A percentile compares a stretch with the other conserved stretches of the same genome.
phyloP scores from a whole-genome alignment of 2,329 filamentous ascomycete species.

The Cladosporium sp. region DNA sequence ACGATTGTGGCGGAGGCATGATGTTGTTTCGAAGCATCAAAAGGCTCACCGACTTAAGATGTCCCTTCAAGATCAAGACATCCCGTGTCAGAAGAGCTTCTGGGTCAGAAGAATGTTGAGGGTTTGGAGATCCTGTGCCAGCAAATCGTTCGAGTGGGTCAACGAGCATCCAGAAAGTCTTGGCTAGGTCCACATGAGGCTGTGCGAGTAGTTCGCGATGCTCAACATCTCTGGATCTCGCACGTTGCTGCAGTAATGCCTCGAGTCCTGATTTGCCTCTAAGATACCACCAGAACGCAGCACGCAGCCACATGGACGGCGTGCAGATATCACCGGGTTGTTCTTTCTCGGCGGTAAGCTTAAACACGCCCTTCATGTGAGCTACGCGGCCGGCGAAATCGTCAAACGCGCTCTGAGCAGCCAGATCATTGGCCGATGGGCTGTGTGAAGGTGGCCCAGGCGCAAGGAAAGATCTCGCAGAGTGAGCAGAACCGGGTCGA shows the following conservation, averaged over 20 bases:
- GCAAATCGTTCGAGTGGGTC: conserved; percentile 34
- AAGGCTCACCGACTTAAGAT: conserved; percentile 66
- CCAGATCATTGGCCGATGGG: conserved; percentile 26
- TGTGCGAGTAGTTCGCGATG: conserved; percentile 59
- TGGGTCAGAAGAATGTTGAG: background rate
- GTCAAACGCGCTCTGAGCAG: conserved; percentile 62
- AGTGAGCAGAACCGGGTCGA: conserved; percentile 5
- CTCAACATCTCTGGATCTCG: conserved; percentile 39
- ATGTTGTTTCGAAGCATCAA: conserved; percentile 84
- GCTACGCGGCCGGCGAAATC: conserved; percentile 68
- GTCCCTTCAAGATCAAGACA: conserved; percentile 16
- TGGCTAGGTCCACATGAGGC: conserved; percentile 79
- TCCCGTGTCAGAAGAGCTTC: conserved; percentile 13
- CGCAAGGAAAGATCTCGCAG: background rate
- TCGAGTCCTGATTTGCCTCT: conserved; percentile 75
- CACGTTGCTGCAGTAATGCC: conserved; percentile 54
- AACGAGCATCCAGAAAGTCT: conserved; percentile 72
- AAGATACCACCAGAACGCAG: conserved; percentile 85
- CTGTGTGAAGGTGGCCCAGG: background rate
- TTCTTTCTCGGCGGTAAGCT: conserved; percentile 69
- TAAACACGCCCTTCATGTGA: conserved; percentile 72
- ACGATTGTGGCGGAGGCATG: conserved; percentile 58
- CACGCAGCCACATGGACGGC: conserved; percentile 58
- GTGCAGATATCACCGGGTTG: conserved; percentile 62
- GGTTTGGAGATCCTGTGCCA: background rate